Base-by-base conservation (phyloP, 108 stramenopile genomes). In the Aurantiochytrium sp. region DNA sequence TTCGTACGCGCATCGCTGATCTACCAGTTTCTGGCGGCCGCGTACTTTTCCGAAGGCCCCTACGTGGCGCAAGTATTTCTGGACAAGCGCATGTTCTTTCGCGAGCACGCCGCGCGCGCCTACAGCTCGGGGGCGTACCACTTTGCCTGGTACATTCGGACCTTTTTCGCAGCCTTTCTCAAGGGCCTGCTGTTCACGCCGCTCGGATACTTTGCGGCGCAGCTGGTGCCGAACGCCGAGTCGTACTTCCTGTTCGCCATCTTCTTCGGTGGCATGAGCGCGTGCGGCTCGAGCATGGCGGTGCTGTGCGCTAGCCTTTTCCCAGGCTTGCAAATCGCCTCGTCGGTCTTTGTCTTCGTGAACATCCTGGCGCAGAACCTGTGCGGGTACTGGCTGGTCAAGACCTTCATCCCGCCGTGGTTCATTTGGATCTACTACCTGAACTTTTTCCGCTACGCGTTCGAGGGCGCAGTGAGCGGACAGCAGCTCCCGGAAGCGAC, bases 181-280 rank as follows among this genome's bases (percentile, higher is more conserved):
- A 81, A 81, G 42, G 69, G 69, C 22, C 42, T 81, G 37, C 8
- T 81, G 22, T 45, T 81, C 42, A n/a, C 42, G 8, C 42, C 42
- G 69, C 4, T 81, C 17, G 69, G 69, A n/a, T 81, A 81, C 69
- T 81, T 81, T 81, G 69, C 69, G 22, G 69, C 69, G 22, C 69
- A 81, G 27, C 36, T 81, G 4, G 42, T 45, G 4, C 4, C 27
- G 37, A 27, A 15, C 10, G 69, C 69, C 24, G 69, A 81, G 27
- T 4, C 69, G 4, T 81, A 81, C 36, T 81, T 81, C 27, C 22
- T 81, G 69, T 81, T 81, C 22, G 42, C 41, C 69, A 81, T 81
- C 22, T 81, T 81, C 36, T 81, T 81, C 22, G 69, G 69, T n/a
- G 69, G 69, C 4, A 81, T 81, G 69, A 81, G 69, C 22, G 69